Percentiles rank a stretch among this genome's conserved stretches.
Conservation (phyloP, 805 yeast species). For the Pichia exigua region DNA sequence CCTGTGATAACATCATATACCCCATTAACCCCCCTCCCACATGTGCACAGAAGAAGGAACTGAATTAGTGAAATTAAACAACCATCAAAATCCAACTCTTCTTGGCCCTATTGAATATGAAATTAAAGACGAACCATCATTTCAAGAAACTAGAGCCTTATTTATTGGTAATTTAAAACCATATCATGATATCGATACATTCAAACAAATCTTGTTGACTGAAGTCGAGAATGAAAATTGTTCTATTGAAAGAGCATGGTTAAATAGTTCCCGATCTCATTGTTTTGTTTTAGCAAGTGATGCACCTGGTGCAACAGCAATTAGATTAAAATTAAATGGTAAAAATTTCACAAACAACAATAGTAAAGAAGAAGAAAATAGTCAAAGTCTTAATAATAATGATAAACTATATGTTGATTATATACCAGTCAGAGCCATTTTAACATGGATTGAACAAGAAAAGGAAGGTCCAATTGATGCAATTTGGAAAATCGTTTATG, state of each 20-base stretch:
- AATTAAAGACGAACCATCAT: constrained; percentile 21
- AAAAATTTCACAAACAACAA: constrained; percentile 17
- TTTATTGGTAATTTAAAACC: constrained; percentile 36
- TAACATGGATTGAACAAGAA: constrained; percentile 41
- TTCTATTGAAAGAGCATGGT: constrained; percentile 38
- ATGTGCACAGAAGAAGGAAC: background rate
- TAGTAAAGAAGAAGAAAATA: constrained; percentile 19
- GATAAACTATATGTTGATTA: constrained; percentile 29
- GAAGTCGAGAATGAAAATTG: constrained; percentile 23
- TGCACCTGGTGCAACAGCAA: constrained; percentile 32
- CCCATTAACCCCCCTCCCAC: background rate
- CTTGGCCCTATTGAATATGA: background rate
- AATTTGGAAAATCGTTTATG: constrained; percentile 36
- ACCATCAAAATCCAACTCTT: background rate
- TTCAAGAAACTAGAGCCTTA: constrained; percentile 35
- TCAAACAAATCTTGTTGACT: constrained; percentile 30
- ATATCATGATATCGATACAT: constrained; percentile 32
- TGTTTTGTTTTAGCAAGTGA: constrained; percentile 34
- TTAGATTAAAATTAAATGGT: constrained; percentile 32
- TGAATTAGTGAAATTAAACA: background rate
- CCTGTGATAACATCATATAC: too few relatives aligned
- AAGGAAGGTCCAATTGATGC: constrained; percentile 37
- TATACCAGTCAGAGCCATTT: constrained; percentile 38
- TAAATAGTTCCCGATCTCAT: constrained; percentile 34
- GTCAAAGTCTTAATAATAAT: too few relatives aligned